Evolutionary conservation across 2,329 filamentous ascomycete species (phyloP), one percentile per base, ranked within the genome.

Genomic region (Cytospora leucostoma): DNA sequence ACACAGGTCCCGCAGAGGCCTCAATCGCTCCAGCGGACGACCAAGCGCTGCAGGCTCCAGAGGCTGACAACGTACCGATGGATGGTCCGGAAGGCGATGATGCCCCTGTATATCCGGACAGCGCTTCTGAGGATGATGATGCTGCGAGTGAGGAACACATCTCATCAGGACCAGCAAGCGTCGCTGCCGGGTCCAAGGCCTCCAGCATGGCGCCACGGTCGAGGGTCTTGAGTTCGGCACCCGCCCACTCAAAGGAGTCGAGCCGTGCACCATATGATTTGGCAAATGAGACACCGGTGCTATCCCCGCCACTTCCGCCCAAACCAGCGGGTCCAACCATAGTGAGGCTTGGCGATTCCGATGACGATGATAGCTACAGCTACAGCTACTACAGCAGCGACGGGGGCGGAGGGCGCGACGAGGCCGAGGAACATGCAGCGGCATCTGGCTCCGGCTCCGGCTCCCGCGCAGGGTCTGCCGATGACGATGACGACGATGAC

Each of bases 261-360:
- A 55, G 56, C 19, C 51, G 19, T 52, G 49, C 60, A 33, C 52
- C 51, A 13, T 11, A 32, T n/a, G 44, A 61, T 13, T 37, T 32
- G 33, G 34, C 38, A 7, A 12, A 21, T 11, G 57, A 63, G 19
- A 13, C 37, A 15, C 13, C 12, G 34, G 50, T 51, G 17, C 59
- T 59, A 2, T 62, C 66, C 17, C 63, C 64, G n/a, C 56, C 59
- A 13, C 47, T 40, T 17, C 58, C 65, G 12, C 37, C 61, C 11
- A 65, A 62, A 53, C 67, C 67, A 11, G 44, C 69, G 17, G 71
- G 71, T 12, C 72, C 71, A 11, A 77, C 75, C 0, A 66, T 77
- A 11, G 74, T 77, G 27, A 68, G 75, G 27, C 68, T 77, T 34
- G 66, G 69, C 11, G 69, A 70, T 3, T 70, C 63, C 5, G 58